Percentiles rank a stretch among this genome's conserved stretches.
phyloP scores from a whole-genome alignment of 2,329 filamentous ascomycete genomes.

The Epichloe baconii region DNA sequence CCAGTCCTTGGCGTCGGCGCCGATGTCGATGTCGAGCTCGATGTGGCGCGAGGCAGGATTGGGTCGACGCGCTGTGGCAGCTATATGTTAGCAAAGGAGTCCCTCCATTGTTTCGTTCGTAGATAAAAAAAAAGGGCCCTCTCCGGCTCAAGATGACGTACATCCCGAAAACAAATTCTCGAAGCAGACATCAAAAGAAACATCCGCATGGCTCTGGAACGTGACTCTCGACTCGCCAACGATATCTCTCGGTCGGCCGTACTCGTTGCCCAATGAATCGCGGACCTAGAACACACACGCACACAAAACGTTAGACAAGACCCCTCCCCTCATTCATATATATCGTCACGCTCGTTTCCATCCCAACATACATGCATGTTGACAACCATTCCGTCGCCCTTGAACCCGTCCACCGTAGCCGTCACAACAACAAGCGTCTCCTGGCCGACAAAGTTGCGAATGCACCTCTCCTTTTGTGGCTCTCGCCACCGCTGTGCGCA shows the following conservation, averaged over 20 bases:
- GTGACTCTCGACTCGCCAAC: constrained; percentile 84
- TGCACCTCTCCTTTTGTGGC: constrained; percentile 66
- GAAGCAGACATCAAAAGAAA: constrained; percentile 93
- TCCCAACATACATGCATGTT: constrained; percentile 70
- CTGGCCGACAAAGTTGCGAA: constrained; percentile 87
- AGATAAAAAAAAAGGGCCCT: background rate
- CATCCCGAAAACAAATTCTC: constrained; percentile 65
- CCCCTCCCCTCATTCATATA: background rate
- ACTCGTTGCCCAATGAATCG: constrained; percentile 92
- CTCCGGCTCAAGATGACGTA: constrained; percentile 30
- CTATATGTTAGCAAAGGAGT: constrained; percentile 2
- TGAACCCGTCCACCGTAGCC: constrained; percentile 69
- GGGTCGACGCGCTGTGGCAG: constrained; percentile 21
- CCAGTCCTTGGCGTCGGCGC: constrained; percentile 97
- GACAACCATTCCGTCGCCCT: constrained; percentile 82
- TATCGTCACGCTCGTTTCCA: background rate
- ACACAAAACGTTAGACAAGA: background rate
- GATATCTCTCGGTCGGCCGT: constrained; percentile 81
- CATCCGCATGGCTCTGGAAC: constrained; percentile 85
- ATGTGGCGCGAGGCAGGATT: constrained; percentile 52
- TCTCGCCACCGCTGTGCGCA: constrained; percentile 40
- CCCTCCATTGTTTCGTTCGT: background rate
- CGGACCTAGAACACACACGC: constrained; percentile 55
- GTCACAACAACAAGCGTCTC: constrained; percentile 95
- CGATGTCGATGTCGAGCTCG: constrained; percentile 91